phyloP scores from a whole-genome alignment of 2,329 filamentous ascomycete species.

The Penicillium sp. region DNA sequence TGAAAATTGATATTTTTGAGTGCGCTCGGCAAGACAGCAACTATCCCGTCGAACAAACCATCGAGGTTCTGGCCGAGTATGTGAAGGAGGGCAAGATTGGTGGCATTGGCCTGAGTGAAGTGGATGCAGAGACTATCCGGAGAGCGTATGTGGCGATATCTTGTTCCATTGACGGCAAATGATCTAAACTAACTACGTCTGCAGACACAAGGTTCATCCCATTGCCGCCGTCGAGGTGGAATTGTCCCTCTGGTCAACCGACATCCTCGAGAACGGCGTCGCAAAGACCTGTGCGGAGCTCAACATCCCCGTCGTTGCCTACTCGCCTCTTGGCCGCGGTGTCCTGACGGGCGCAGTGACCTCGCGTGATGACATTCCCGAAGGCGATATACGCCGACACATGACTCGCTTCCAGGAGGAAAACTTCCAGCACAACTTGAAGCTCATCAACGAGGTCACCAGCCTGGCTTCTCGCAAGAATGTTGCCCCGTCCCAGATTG shows the following conservation, averaged over 20 bases:
- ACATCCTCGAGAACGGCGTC: conserved; percentile 62
- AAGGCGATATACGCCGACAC: conserved; percentile 49
- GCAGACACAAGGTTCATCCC: conserved; percentile 55
- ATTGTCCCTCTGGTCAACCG: conserved; percentile 60
- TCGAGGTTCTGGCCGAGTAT: conserved; percentile 43
- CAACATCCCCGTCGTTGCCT: conserved; percentile 61
- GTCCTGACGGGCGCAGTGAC: conserved; percentile 57
- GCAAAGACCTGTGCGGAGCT: conserved; percentile 59
- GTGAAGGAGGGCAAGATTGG: conserved; percentile 51
- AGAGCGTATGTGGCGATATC: conserved; percentile 37
- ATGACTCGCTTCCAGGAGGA: conserved; percentile 57
- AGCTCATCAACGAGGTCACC: conserved; percentile 52
- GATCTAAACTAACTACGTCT: conserved; percentile 38
- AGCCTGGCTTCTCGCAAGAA: conserved; percentile 51
- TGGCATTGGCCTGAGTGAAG: conserved; percentile 49
- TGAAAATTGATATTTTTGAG: conserved; percentile 65
- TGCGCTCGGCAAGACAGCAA: conserved; percentile 60
- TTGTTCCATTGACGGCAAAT: conserved; percentile 9
- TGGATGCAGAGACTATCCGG: conserved; percentile 51
- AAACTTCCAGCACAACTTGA: conserved; percentile 55
- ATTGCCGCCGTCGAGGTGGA: conserved; percentile 65
- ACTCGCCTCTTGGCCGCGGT: conserved; percentile 63
- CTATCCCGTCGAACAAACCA: conserved; percentile 53
- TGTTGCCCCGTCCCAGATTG: conserved; percentile 52
- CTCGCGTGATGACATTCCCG: conserved; percentile 51